These are phyloP conservation scores for Quercus dentata DNA, from an alignment of 306 rosid genomes.

Conservation along the genomic window DNA sequence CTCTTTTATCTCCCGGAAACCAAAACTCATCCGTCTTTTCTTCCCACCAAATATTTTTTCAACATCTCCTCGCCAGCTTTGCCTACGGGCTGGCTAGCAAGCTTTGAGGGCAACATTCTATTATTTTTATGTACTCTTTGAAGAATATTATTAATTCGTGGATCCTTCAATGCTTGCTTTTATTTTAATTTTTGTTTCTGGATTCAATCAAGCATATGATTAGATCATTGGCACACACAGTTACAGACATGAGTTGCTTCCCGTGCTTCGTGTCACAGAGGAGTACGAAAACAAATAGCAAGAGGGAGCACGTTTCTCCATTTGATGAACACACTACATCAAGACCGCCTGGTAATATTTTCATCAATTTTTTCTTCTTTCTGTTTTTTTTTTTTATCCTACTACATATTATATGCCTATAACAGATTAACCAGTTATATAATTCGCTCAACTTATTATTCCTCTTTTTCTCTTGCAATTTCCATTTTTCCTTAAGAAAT, in stretches of 20 bases:
- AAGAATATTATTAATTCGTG: neutral
- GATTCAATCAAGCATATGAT: neutral
- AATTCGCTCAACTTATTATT: too few relatives aligned
- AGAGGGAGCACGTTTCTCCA: slow-evolving; percentile 29
- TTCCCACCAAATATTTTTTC: neutral
- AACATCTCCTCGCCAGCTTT: neutral
- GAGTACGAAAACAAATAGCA: slow-evolving; percentile 47
- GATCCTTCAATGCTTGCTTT: neutral
- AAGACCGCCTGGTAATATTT: slow-evolving; percentile 39
- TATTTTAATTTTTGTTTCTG: neutral
- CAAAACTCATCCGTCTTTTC: slow-evolving; percentile 7
- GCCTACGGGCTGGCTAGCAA: neutral
- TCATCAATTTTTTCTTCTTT: neutral
- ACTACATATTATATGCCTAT: too few relatives aligned
- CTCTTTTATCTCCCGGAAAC: slow-evolving; percentile 36
- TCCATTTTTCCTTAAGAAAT: too few relatives aligned
- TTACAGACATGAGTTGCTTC: slow-evolving; percentile 64
- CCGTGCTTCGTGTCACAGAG: slow-evolving; percentile 64
- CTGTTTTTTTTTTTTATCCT: too few relatives aligned
- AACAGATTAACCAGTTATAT: too few relatives aligned
- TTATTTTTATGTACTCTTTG: neutral
- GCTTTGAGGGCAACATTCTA: neutral
- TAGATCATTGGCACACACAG: neutral
- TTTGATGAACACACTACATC: slow-evolving; percentile 19
- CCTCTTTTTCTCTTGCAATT: too few relatives aligned